A percentile compares a stretch with the other conserved stretches of the same genome.
These are phyloP conservation scores for Gnaphalium uliginosum DNA, from an alignment of 129 eudicot genomes.

Conservation along the genomic window DNA sequence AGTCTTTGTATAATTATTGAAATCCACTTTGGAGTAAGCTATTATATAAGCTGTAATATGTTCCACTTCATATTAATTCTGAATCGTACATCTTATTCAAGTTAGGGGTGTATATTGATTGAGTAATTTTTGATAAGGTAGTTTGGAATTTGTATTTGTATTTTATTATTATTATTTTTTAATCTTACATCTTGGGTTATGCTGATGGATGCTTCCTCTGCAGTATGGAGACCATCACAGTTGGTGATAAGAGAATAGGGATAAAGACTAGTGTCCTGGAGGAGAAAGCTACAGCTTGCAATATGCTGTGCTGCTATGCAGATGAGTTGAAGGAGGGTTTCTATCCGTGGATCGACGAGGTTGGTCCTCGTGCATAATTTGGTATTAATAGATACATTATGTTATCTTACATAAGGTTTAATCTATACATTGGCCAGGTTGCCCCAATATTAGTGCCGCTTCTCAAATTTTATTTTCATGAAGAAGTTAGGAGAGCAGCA, in stretches of 20 bases:
- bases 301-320: slow-evolving; percentile 98
- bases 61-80: no score
- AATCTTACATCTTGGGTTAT: not conserved
- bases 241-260: slow-evolving; percentile 96
- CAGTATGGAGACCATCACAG: slow-evolving; percentile 99
- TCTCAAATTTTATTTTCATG: slow-evolving; percentile 93
- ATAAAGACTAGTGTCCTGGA: slow-evolving; percentile 96
- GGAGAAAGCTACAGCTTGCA: slow-evolving; percentile 99
- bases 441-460: slow-evolving; percentile 97
- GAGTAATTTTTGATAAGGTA: no score
- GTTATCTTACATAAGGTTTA: no score
- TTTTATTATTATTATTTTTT: not conserved
- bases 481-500: slow-evolving; percentile 97
- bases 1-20: no score
- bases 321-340: slow-evolving; percentile 98
- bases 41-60: no score
- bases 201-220: slow-evolving; percentile 25
- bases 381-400: no score
- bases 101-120: no score
- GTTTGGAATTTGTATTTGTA: no score
- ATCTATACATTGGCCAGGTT: slow-evolving; percentile 42
- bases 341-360: slow-evolving; percentile 99
- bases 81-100: no score
- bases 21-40: no score
- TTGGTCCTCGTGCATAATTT: not conserved